These are phyloP conservation scores for Penicillium italicum DNA, from an alignment of 2,329 filamentous ascomycete species.

Conservation along the genomic window DNA sequence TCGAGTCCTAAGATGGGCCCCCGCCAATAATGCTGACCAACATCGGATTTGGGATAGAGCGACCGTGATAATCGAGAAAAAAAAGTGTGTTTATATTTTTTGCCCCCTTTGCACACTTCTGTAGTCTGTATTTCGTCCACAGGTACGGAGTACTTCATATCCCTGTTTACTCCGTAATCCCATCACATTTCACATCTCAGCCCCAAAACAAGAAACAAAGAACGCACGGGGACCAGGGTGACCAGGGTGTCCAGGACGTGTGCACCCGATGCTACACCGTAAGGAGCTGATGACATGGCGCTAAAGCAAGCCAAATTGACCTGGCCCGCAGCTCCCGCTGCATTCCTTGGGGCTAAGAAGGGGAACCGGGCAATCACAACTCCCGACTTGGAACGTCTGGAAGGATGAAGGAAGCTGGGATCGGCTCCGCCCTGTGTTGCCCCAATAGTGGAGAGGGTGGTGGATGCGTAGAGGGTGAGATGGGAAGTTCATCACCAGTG, in stretches of 20 bases:
- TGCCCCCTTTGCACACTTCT: not conserved
- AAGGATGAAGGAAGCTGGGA: constrained; percentile 24
- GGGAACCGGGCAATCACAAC: constrained; percentile 14
- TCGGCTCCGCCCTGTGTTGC: constrained; percentile 12
- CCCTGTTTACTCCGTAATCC: not conserved
- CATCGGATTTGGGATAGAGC: not conserved
- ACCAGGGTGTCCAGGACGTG: constrained; percentile 1
- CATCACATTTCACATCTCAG: not conserved
- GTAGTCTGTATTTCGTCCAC: not conserved
- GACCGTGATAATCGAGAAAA: not conserved
- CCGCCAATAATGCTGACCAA: not conserved
- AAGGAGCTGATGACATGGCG: constrained; percentile 24
- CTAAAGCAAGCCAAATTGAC: constrained; percentile 24
- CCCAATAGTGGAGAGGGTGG: constrained; percentile 5
- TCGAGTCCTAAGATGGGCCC: constrained; percentile 6
- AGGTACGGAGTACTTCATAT: not conserved
- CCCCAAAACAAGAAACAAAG: not conserved
- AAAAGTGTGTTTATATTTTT: not conserved
- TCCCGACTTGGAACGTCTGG: constrained; percentile 22
- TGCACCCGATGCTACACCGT: constrained; percentile 20
- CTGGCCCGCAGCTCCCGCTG: constrained; percentile 20
- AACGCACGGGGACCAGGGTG: constrained; percentile 6
- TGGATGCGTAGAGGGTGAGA: not conserved
- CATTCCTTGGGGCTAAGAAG: constrained; percentile 16
- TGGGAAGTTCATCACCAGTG: constrained; percentile 1